phyloP scores from a whole-genome alignment of 768 basidiomycete species.

The Agrocybe chaxingu region DNA sequence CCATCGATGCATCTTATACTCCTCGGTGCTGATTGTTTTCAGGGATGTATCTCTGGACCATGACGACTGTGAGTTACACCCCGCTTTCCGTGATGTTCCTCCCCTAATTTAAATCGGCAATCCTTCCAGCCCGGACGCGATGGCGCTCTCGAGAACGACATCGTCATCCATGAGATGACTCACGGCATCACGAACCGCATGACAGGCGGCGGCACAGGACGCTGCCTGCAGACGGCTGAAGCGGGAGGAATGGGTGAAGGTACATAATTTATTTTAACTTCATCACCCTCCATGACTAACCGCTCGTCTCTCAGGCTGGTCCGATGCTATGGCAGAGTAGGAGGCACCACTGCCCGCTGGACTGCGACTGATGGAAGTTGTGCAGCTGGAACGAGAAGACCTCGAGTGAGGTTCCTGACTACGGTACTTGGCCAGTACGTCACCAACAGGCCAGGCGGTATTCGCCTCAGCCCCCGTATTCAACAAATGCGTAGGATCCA shows the following conservation, averaged over 20 bases:
- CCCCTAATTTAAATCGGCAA: not conserved
- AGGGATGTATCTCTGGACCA: constrained; percentile 32
- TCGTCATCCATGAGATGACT: constrained; percentile 43
- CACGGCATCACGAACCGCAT: constrained; percentile 43
- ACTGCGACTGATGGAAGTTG: not conserved
- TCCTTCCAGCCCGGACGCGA: constrained; percentile 46
- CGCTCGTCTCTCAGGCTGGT: constrained; percentile 37
- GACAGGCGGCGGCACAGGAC: constrained; percentile 54
- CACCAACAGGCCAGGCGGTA: constrained; percentile 45
- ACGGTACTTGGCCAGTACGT: constrained; percentile 51
- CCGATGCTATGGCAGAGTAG: constrained; percentile 47
- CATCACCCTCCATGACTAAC: not conserved
- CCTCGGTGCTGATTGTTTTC: not conserved
- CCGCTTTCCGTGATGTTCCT: not conserved
- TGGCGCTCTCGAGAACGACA: constrained; percentile 62
- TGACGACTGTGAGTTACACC: constrained; percentile 19
- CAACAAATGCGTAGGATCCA: constrained; percentile 33
- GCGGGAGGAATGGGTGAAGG: constrained; percentile 67
- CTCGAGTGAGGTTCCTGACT: constrained; percentile 32
- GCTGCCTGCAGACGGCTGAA: constrained; percentile 61
- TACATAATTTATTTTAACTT: constrained; percentile 6
- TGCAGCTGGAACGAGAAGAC: constrained; percentile 40
- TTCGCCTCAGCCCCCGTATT: constrained; percentile 54
- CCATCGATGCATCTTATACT: not conserved
- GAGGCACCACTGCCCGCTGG: not conserved